Evolutionary conservation across 2,329 filamentous ascomycete genomes (phyloP).

Genomic region (Hymenoscyphus salicellus): DNA sequence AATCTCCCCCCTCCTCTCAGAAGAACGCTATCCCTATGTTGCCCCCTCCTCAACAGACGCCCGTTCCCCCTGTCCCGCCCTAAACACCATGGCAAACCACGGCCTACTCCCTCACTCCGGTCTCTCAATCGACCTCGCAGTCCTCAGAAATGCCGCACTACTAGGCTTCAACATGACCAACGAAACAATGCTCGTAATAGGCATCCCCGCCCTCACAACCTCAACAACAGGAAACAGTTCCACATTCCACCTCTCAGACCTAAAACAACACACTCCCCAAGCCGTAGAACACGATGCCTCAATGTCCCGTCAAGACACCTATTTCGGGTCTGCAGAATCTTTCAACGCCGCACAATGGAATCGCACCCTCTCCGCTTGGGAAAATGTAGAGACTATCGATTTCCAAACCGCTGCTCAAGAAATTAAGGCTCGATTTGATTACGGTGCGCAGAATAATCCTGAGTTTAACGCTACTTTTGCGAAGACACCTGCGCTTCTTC

Average conservation of each 20-base stretch:
- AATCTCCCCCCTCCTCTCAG: background rate
- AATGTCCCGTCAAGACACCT: background rate
- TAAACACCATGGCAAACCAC: background rate
- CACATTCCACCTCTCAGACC: background rate
- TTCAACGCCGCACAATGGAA: background rate
- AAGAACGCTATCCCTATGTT: background rate
- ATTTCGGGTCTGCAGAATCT: background rate
- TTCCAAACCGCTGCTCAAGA: background rate
- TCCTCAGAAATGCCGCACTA: background rate
- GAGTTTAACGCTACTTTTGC: background rate
- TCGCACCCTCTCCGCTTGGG: background rate
- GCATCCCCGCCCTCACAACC: background rate
- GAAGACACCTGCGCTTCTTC: background rate
- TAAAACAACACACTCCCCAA: background rate
- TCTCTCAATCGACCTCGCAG: background rate
- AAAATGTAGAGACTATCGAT: background rate
- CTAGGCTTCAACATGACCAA: background rate
- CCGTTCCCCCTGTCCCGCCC: background rate
- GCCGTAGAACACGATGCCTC: background rate
- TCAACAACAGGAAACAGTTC: background rate
- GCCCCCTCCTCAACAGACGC: background rate
- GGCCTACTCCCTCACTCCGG: background rate
- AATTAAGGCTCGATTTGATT: background rate
- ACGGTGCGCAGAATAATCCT: background rate
- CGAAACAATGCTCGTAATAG: background rate